Base-by-base conservation (phyloP, 2,329 filamentous ascomycete genomes). In the Ampelomyces quisqualis region DNA sequence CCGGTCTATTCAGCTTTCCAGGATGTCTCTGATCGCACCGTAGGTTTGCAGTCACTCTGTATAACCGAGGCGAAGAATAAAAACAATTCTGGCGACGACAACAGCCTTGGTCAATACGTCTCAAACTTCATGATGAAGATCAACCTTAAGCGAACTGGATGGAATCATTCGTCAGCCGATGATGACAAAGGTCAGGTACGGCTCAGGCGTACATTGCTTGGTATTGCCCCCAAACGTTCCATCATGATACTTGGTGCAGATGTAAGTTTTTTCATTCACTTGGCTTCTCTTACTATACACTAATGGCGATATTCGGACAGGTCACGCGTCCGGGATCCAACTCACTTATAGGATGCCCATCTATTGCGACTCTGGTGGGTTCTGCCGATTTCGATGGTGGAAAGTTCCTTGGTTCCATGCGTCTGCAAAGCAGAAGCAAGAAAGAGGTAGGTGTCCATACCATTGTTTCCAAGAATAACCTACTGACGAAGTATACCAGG, bases 361-460 rank as follows among this genome's bases (percentile, higher is more conserved):
- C 67, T 0, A 61, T 73, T 15, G 69, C 70, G 0, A 61, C 60
- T 1, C 49, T 73, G 2, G 71, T 73, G 5, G 70, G 64, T 4
- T 70, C 62, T 26, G 40, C 63, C 4, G 69, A 73, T 37, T 13
- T 36, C 0, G 10, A 43, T 0, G 61, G 53, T 11, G 49, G 50
- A 0, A 54, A 56, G 6, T 73, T 55, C 24, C 55, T 62, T 0
- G 70, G 65, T 1, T 67, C 60, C 0, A 53, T 71, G 36, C 48
- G 67, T 2, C 37, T 64, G 4, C 68, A 73, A 21, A 34, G 26
- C 5, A 29, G 33, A n/a, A n/a, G n/a, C 23, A 21, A 39, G 7
- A 19, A 11, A 24, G 30, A 39, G n/a, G 8, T 11, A 13, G 14
- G n/a, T 8, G n/a, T 7, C 7, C 20, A 7, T 11, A 23, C n/a